Evolutionary conservation across 345 rosid genomes (phyloP).

Genomic region (Camelina laxa): DNA sequence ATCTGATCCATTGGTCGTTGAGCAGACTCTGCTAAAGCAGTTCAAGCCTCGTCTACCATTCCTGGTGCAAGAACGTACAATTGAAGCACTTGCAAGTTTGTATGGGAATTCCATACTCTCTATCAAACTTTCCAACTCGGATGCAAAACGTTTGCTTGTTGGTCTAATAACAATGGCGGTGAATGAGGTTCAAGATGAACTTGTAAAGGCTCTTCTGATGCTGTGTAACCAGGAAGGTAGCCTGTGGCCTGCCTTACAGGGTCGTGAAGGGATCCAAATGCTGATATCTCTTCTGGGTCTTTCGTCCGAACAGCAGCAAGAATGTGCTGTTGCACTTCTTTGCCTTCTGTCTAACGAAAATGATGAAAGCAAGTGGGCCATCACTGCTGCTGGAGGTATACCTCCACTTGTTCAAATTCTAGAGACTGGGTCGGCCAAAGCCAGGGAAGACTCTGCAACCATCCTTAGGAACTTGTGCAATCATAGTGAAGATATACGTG

Average conservation of each 20-base stretch:
- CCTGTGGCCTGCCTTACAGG: conserved; percentile 95
- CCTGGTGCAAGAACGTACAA: conserved; percentile 96
- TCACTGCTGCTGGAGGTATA: conserved; percentile 99
- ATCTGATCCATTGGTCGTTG: conserved; percentile 74
- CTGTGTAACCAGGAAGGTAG: conserved; percentile 89
- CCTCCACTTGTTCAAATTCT: conserved; percentile 99
- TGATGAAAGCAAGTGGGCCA: conserved; percentile 99
- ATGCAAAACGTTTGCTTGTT: conserved; percentile 96
- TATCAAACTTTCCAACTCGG: conserved; percentile 74
- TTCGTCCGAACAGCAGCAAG: conserved; percentile 99
- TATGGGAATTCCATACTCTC: conserved; percentile 88
- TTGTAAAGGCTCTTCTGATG: conserved; percentile 79
- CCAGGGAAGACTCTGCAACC: conserved; percentile 97
- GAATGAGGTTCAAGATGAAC: conserved; percentile 96
- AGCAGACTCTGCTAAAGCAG: conserved; percentile 89
- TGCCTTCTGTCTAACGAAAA: conserved; percentile 93
- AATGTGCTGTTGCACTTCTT: conserved; percentile 98
- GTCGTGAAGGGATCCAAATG: conserved; percentile 98
- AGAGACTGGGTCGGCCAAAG: conserved; percentile 96
- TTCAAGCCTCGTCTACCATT: conserved; percentile 84
- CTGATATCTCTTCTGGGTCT: conserved; percentile 98
- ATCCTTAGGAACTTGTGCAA: conserved; percentile 97
- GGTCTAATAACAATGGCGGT: conserved; percentile 97
- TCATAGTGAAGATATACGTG: conserved; percentile 99
- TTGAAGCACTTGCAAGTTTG: conserved; percentile 98